Evolutionary conservation across 768 basidiomycete species (phyloP), one percentile per base, ranked within the genome.

Genomic region (Naganishia kalamii): DNA sequence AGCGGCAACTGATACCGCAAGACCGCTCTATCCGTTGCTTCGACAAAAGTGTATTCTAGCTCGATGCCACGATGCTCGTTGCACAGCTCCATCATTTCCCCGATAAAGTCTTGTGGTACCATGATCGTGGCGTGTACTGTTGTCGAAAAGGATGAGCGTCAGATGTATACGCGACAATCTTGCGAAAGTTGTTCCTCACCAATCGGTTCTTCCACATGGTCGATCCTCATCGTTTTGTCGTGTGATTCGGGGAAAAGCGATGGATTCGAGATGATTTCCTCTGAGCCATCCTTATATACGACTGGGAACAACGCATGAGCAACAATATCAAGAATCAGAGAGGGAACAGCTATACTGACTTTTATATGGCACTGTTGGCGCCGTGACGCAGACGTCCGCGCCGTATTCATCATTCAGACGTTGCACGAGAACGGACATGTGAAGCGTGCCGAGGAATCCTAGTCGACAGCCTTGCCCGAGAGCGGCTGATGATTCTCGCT

Each of bases 321-420:
- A 3, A n/a, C 6, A 48, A 49, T 19, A 5, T 25, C 13, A 49
- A 10, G 11, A 37, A 12, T 2, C 13, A 19, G 7, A 52, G n/a
- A 2, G 17, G 41, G 51, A 13, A 25, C 8, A 19, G 41, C 6
- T 2, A 15, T 12, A 67, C 78, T 70, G 60, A 89, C 92, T 79
- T 81, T 90, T 88, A 77, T 92, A 92, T 29, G 94, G 92, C 21
- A 98, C 94, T 2, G 92, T 92, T 0, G 96, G 96, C 3, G 92
- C 88, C 12, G 96, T 99, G 62, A 98, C 85, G 70, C 98, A 92
- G 64, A 98, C 86, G 72, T 88, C 92, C 33, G 92, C 89, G 65
- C 91, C 87, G 70, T 96, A 92, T 76, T 99, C 96, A 71, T 99
- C 96, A 78, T 98, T 96, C 3, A 99, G 81, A 15, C 96, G 85